Conservation (phyloP, 108 stramenopile species). For the Fragilaria radians region DNA sequence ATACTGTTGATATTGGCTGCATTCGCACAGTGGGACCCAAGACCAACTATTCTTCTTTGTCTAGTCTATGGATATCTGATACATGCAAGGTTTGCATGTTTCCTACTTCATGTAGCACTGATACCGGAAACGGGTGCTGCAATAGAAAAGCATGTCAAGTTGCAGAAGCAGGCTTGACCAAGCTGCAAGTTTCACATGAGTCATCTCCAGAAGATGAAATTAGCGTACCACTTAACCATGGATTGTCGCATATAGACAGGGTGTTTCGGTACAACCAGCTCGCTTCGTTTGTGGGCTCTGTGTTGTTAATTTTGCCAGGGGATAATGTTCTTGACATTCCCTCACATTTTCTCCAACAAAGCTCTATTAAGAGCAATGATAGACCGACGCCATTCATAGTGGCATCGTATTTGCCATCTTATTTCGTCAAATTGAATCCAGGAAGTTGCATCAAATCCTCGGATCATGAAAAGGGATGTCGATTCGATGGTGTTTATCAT, state of each 20-base stretch:
- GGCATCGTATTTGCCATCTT: constrained; percentile 25
- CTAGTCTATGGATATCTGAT: too few species aligned
- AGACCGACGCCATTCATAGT: constrained; percentile 29
- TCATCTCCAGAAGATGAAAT: too few species aligned
- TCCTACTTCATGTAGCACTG: too few species aligned
- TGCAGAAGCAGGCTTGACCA: too few species aligned
- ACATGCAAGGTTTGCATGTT: too few species aligned
- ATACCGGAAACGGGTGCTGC: too few species aligned
- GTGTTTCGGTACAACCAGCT: constrained; percentile 11
- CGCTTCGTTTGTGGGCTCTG: constrained; percentile 34
- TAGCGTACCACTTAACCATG: too few species aligned
- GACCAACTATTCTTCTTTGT: too few species aligned
- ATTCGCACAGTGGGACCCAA: too few species aligned
- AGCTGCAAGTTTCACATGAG: too few species aligned
- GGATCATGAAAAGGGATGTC: background rate
- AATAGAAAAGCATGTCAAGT: too few species aligned
- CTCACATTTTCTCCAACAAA: background rate
- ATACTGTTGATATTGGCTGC: too few species aligned
- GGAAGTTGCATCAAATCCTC: constrained; percentile 5
- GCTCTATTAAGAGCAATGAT: constrained; percentile 3
- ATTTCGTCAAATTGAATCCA: constrained; percentile 2
- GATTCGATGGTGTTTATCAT: constrained; percentile 25
- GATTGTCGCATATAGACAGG: constrained; percentile 6
- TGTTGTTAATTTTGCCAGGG: constrained; percentile 23
- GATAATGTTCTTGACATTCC: constrained; percentile 24